Evolutionary conservation across 257 asterid species (phyloP).

Genomic region (Linaria vulgaris): DNA sequence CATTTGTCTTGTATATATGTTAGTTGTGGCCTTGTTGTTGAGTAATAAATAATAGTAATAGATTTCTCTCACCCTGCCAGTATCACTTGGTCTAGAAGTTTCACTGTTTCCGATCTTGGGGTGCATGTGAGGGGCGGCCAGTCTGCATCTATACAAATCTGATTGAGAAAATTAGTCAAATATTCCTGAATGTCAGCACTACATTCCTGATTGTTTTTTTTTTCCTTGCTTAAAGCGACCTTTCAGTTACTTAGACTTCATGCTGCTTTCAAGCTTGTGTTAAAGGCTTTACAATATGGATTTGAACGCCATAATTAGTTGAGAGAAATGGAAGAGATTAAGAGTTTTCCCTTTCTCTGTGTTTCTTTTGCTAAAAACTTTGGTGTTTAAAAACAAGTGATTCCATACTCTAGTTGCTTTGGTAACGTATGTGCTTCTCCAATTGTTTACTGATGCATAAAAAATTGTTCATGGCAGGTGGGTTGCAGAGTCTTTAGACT

Average conservation of each 20-base stretch:
- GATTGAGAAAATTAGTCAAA: too few species aligned
- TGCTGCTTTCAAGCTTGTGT: neutral
- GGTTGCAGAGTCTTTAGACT: slow-evolving; percentile 89
- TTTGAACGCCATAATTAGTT: neutral
- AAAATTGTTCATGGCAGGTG: slow-evolving; percentile 69
- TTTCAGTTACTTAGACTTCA: slow-evolving; percentile 2
- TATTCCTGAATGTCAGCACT: too few species aligned
- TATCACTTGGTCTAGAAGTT: slow-evolving; percentile 14
- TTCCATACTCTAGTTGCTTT: slow-evolving; percentile 11
- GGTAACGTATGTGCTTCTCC: slow-evolving; percentile 9
- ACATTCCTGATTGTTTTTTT: too few species aligned
- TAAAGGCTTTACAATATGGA: too few species aligned
- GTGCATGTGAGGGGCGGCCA: neutral
- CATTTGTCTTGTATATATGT: neutral
- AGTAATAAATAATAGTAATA: neutral
- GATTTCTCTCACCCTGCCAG: neutral
- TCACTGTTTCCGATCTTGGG: neutral
- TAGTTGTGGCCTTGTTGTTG: neutral
- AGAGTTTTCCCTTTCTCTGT: slow-evolving; percentile 3
- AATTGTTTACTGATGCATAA: slow-evolving; percentile 28
- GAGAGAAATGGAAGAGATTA: slow-evolving; percentile 18
- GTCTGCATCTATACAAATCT: neutral
- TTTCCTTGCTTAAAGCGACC: too few species aligned
- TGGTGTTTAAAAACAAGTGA: slow-evolving; percentile 23
- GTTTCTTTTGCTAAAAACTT: too few species aligned